Base-by-base conservation (phyloP, 495 filamentous ascomycete species). In the Tuber umbilicatum region DNA sequence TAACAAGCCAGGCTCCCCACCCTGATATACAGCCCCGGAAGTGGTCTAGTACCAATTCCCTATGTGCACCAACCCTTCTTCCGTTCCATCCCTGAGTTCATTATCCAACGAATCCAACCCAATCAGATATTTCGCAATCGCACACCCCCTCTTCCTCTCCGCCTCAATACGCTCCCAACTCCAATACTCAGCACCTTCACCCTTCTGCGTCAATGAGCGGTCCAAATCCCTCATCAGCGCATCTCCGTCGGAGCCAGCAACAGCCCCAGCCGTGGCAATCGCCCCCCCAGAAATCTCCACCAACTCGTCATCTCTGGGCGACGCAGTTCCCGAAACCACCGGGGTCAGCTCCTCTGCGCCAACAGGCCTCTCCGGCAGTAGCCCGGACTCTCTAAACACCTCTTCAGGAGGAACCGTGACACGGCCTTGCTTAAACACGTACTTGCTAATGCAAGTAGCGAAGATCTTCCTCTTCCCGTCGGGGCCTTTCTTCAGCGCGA, bases 351-450 rank as follows among this genome's bases (percentile, higher is more conserved):
- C 37, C n/a, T 69, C 69, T 3, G 16, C 68, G 19, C 78, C 75
- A 39, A 69, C 76, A 0, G 88, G 87, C 60, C 84, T 85, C 35
- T 74, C 81, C 2, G 91, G 91, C 31, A 98, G 84, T 81, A 97
- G 84, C 16, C 89, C 88, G 50, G 88, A 89, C 55, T 90, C 87
- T 68, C 87, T 84, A 21, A 97, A 85, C 19, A 95, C 86, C 42
- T 91, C 85, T 82, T 94, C 93, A 10, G 94, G 93, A 50, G 92
- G 87, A 10, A 97, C 88, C 10, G 94, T 99, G 76, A 94, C 84
- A 27, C 95, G 85, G 0, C 94, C 94, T 80, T 92, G 88, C 85
- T 97, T 97, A 80, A 93, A 90, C 2, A 97, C 94, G 81, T 96
- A 97, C 85, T 96, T 94, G 78, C 89, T 90, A 21, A 97, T 78